Conservation (phyloP, 2,329 filamentous ascomycete genomes). For the Phialemonium atrogriseum region DNA sequence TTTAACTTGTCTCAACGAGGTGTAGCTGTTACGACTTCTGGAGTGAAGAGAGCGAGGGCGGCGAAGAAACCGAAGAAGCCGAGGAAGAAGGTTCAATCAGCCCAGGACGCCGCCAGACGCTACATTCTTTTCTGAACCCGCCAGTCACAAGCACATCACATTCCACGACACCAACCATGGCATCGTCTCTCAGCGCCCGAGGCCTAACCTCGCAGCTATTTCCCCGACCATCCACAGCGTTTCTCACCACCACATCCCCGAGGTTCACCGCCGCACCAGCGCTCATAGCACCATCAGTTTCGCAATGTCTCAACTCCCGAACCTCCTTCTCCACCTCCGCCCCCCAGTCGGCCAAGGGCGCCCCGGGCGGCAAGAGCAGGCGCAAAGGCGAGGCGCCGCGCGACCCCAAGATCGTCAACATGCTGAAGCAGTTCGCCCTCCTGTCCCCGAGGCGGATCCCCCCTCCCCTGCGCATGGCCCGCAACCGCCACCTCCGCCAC, state of each 20-base stretch:
- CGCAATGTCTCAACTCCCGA: not conserved
- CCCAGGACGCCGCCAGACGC: no score
- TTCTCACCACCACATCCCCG: not conserved
- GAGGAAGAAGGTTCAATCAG: no score
- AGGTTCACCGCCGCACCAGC: not conserved
- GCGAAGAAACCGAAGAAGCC: no score
- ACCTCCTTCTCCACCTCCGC: not conserved
- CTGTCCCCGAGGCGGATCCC: constrained; percentile 26
- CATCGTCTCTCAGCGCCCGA: no score
- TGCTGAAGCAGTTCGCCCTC: constrained; percentile 22
- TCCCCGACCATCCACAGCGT: not conserved
- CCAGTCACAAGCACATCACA: no score
- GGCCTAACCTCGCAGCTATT: no score
- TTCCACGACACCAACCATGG: no score
- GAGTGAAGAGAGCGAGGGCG: no score
- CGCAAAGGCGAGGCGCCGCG: constrained; percentile 6
- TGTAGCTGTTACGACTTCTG: no score
- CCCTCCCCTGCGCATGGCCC: constrained; percentile 76
- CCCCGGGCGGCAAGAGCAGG: constrained; percentile 7
- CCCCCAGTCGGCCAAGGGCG: not conserved
- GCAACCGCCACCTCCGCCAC: constrained; percentile 81
- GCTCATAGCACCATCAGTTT: not conserved
- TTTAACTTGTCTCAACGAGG: no score
- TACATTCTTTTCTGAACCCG: no score
- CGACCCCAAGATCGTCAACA: constrained; percentile 24